Conservation (phyloP, 208 protist species). For the Tritrichomonas foetus region DNA sequence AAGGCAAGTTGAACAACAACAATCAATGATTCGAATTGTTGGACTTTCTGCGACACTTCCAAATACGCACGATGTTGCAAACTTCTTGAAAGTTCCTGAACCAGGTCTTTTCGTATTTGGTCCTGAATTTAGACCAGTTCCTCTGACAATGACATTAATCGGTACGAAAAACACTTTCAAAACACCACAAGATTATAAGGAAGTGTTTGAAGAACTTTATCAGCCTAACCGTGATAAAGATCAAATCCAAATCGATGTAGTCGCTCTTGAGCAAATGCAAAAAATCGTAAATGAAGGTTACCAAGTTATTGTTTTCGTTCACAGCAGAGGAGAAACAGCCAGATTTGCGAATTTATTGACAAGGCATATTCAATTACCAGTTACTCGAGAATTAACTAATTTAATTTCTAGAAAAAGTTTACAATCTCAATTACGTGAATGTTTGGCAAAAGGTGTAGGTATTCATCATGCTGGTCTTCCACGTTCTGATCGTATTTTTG, state of each 20-base stretch:
- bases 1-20: conserved; percentile 59
- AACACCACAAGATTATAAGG: conserved; percentile 63
- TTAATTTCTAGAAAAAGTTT: conserved; percentile 48
- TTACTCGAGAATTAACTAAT: neutral
- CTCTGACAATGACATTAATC: conserved; percentile 95
- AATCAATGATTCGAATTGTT: conserved; percentile 83
- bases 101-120: conserved; percentile 69
- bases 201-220: neutral
- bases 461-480: conserved; percentile 98
- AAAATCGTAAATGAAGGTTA: conserved; percentile 30
- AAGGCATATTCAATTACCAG: neutral
- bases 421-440: conserved; percentile 68
- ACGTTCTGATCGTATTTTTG: conserved; percentile 78
- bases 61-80: conserved; percentile 96
- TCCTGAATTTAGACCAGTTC: conserved; percentile 77
- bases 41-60: conserved; percentile 97
- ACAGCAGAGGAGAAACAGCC: conserved; percentile 94
- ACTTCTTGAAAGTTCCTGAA: conserved; percentile 86
- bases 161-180: conserved; percentile 83
- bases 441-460: conserved; percentile 88
- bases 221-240: neutral
- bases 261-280: conserved; percentile 87
- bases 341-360: conserved; percentile 79
- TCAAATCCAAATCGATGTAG: conserved; percentile 76
- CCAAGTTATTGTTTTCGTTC: conserved; percentile 98